Conservation (phyloP, 2,329 filamentous ascomycete genomes). For the Didymosphaeria variabile region DNA sequence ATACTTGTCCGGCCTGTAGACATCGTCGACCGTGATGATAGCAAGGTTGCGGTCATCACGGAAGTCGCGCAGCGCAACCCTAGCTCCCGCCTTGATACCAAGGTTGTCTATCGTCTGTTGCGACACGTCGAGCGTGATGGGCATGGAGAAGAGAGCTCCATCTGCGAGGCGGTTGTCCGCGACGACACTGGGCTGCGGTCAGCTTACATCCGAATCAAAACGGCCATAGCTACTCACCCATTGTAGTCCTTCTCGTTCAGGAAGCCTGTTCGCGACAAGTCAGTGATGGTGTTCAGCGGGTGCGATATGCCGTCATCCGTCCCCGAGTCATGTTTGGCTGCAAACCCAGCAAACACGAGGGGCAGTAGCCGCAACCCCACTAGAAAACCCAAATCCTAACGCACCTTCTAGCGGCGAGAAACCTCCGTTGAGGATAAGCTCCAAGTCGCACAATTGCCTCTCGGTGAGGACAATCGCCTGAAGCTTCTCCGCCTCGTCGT, state of each 20-base stretch:
- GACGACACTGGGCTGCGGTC: conserved; percentile 72
- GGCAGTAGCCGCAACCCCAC: conserved; percentile 28
- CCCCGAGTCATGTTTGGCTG: conserved; percentile 15
- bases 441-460: conserved; percentile 96
- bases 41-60: conserved; percentile 95
- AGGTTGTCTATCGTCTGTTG: conserved; percentile 77
- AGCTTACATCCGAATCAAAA: conserved; percentile 5
- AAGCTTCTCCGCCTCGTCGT: conserved; percentile 83
- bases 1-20: conserved; percentile 96
- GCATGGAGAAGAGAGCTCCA: conserved; percentile 94
- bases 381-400: conserved; percentile 29
- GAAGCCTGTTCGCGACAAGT: conserved; percentile 71
- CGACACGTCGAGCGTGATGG: conserved; percentile 90
- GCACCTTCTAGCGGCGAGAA: conserved; percentile 98
- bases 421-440: conserved; percentile 95
- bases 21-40: conserved; percentile 93
- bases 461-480: conserved; percentile 87
- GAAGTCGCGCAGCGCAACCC: conserved; percentile 91
- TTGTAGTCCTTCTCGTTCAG: conserved; percentile 98
- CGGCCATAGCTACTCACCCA: conserved; percentile 65
- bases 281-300: conserved; percentile 19
- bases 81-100: conserved; percentile 79
- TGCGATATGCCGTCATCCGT: conserved; percentile 5
- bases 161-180: conserved; percentile 84
- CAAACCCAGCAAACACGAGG: conserved; percentile 42